A percentile compares a stretch with the other conserved stretches of the same genome.
Conservation (phyloP, 352 stramenopile species). For the Globisporangium spiculum region DNA sequence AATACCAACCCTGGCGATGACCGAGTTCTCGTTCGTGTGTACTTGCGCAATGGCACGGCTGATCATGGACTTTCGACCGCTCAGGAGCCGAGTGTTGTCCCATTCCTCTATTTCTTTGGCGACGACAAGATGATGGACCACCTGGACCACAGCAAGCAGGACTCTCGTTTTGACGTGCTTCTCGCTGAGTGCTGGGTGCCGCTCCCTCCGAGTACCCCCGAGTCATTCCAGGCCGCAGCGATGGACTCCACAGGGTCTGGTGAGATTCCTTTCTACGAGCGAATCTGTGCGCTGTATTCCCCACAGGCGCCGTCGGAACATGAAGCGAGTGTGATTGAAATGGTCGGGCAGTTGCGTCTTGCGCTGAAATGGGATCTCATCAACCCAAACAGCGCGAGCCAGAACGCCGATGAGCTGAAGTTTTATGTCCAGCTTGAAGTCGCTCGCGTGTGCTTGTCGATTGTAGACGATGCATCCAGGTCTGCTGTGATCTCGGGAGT, state of each 20-base stretch:
- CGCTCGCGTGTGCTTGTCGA: constrained; percentile 65
- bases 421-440: constrained; percentile 78
- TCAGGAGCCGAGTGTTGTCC: constrained; percentile 82
- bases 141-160: constrained; percentile 83
- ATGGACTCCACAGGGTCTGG: constrained; percentile 24
- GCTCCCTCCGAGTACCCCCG: constrained; percentile 36
- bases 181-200: constrained; percentile 80
- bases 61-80: constrained; percentile 74
- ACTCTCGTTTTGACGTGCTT: constrained; percentile 74
- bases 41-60: constrained; percentile 64
- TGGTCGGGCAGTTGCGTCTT: constrained; percentile 74
- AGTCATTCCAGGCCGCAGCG: constrained; percentile 14
- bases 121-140: constrained; percentile 86
- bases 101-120: constrained; percentile 87
- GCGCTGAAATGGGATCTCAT: constrained; percentile 80
- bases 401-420: constrained; percentile 47
- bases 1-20: constrained; percentile 14
- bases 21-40: constrained; percentile 73
- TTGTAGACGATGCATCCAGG: constrained; percentile 59
- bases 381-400: constrained; percentile 38
- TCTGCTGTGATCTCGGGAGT: constrained; percentile 27
- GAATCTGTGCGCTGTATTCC: constrained; percentile 68
- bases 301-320: constrained; percentile 21
- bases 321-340: constrained; percentile 33
- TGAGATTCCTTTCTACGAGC: constrained; percentile 50